Evolutionary conservation across 176 grass and related monocot species (phyloP).

Genomic region (Triticum monococcum): DNA sequence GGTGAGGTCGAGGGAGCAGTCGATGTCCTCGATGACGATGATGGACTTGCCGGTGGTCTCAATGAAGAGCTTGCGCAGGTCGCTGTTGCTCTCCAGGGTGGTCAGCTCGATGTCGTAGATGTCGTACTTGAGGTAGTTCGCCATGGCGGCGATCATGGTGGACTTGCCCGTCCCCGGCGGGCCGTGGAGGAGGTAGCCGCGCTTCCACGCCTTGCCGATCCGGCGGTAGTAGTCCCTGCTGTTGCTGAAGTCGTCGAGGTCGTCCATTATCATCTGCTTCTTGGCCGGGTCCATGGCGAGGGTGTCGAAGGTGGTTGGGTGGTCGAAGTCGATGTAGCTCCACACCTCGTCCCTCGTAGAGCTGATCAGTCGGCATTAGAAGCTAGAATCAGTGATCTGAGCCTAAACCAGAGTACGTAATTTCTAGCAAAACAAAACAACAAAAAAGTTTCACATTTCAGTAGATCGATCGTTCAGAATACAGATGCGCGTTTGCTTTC

Average conservation of each 20-base stretch:
- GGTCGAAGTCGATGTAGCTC: constrained; percentile 34
- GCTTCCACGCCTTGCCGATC: constrained; percentile 42
- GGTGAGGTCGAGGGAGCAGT: constrained; percentile 65
- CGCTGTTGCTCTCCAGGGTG: constrained; percentile 38
- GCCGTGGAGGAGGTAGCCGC: constrained; percentile 39
- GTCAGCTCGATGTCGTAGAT: constrained; percentile 49
- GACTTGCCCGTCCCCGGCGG: constrained; percentile 48
- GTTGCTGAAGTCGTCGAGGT: constrained; percentile 22
- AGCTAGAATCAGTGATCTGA: no score
- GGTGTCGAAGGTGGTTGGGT: constrained; percentile 40
- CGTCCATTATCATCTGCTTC: constrained; percentile 33
- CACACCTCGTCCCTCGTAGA: constrained; percentile 7
- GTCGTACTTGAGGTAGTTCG: constrained; percentile 41
- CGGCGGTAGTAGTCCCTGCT: constrained; percentile 35
- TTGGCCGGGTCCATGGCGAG: constrained; percentile 34
- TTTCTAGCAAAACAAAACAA: no score
- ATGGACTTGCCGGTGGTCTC: constrained; percentile 50
- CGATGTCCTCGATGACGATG: constrained; percentile 94
- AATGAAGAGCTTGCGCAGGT: constrained; percentile 51
- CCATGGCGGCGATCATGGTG: constrained; percentile 40
- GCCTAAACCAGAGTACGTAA: no score
- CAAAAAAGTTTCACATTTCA: no score
- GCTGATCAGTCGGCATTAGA: no score
- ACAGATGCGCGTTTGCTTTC: no score
- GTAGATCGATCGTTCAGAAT: no score